phyloP scores from a whole-genome alignment of 179 eudicot genomes.

The Corrigiola litoralis region DNA sequence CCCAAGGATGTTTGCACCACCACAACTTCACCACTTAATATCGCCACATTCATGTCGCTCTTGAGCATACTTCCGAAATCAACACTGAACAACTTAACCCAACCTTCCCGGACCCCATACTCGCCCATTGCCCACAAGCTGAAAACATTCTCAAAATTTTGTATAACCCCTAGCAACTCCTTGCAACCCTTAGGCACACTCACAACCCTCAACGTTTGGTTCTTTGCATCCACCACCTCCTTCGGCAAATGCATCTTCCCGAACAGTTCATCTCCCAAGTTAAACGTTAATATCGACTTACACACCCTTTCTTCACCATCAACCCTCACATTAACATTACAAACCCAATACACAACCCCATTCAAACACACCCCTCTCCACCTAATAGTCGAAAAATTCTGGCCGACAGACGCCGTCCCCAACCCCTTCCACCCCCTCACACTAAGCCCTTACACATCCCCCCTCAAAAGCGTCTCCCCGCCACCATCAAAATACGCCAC shows the following conservation, averaged over 20 bases:
- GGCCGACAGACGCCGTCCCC: background rate
- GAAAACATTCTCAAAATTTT: background rate
- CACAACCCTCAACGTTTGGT: background rate
- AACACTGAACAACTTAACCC: constrained; percentile 12
- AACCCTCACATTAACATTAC: background rate
- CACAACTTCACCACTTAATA: constrained; percentile 1
- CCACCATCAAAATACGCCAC: background rate
- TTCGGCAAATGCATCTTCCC: constrained; percentile 8
- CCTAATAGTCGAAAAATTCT: constrained; percentile 6
- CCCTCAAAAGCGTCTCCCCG: background rate
- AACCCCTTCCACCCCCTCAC: constrained; percentile 5
- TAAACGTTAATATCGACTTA: constrained; percentile 8
- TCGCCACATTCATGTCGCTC: constrained; percentile 4
- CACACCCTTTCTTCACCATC: background rate
- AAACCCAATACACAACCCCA: constrained; percentile 21
- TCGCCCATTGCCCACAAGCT: constrained; percentile 18
- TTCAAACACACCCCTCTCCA: constrained; percentile 20
- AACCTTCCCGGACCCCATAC: constrained; percentile 5
- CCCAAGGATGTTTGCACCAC: background rate
- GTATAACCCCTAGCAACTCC: constrained; percentile 10
- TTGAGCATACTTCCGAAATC: background rate
- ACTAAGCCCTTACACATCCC: constrained; percentile 2
- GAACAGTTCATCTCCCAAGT: background rate
- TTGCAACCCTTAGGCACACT: background rate
- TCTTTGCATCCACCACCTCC: background rate